A percentile compares a stretch with the other conserved stretches of the same genome.
These are phyloP conservation scores for Monilinia fructigena DNA, from an alignment of 2,329 filamentous ascomycete species.

Conservation along the genomic window DNA sequence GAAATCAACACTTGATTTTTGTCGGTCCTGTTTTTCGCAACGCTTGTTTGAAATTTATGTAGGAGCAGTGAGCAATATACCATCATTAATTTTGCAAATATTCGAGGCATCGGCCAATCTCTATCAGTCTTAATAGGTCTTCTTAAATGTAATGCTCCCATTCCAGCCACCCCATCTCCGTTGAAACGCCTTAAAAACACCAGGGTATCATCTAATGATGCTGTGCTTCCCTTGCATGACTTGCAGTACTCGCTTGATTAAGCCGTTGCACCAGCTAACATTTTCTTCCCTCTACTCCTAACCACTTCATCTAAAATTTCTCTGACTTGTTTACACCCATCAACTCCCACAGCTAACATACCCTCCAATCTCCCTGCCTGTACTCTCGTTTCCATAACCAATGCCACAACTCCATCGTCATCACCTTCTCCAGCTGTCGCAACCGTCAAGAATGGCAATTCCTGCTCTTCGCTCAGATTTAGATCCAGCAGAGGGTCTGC, in stretches of 20 bases:
- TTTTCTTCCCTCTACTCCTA: slow-evolving; percentile 63
- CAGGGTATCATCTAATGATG: slow-evolving; percentile 26
- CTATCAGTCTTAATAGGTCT: neutral
- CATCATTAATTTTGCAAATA: slow-evolving; percentile 1
- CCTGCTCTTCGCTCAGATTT: slow-evolving; percentile 77
- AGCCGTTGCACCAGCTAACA: slow-evolving; percentile 51
- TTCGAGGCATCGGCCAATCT: neutral
- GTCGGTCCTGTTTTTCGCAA: neutral
- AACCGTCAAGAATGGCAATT: slow-evolving; percentile 84
- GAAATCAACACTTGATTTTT: neutral
- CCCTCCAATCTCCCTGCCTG: slow-evolving; percentile 79
- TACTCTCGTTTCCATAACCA: slow-evolving; percentile 87
- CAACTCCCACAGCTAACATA: slow-evolving; percentile 88
- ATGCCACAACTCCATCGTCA: slow-evolving; percentile 71
- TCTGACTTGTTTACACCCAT: slow-evolving; percentile 85
- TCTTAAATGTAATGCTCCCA: neutral
- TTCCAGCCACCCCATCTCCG: slow-evolving; percentile 4
- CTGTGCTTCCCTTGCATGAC: slow-evolving; percentile 7
- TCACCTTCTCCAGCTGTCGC: slow-evolving; percentile 65
- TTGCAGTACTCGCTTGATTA: neutral
- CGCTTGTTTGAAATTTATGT: neutral
- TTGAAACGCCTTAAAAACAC: slow-evolving; percentile 23
- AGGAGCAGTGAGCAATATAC: slow-evolving; percentile 4
- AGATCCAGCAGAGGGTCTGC: slow-evolving; percentile 79
- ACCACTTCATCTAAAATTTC: slow-evolving; percentile 79